phyloP scores from a whole-genome alignment of 176 grass and related monocot genomes.

The Hyparrhenia diplandra region DNA sequence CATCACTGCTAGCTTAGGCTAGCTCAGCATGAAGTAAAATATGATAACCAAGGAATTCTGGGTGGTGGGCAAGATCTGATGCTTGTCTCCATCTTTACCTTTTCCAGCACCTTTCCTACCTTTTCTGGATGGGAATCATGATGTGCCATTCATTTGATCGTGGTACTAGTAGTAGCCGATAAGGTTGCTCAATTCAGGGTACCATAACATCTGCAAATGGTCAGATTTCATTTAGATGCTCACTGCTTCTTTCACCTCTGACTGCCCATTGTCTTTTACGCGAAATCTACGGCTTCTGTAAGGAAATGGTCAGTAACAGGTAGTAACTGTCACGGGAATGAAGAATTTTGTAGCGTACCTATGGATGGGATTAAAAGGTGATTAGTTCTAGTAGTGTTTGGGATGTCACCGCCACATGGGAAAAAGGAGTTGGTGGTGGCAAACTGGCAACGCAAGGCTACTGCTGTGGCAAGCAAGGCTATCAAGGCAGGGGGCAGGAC shows the following conservation, averaged over 20 bases:
- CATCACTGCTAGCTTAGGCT: constrained; percentile 15
- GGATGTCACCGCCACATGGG: constrained; percentile 4
- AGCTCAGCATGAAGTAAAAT: constrained; percentile 16
- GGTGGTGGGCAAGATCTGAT: constrained; percentile 40
- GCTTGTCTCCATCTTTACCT: constrained; percentile 34
- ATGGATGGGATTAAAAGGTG: neutral
- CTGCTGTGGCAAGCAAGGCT: constrained; percentile 1
- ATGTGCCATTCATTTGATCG: constrained; percentile 22
- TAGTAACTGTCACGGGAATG: neutral
- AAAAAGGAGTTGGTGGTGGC: constrained; percentile 9
- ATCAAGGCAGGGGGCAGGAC: neutral
- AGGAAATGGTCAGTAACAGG: constrained; percentile 17
- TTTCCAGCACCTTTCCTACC: constrained; percentile 15
- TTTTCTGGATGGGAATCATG: constrained; percentile 29
- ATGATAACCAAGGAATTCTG: neutral
- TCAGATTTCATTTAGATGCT: constrained; percentile 17
- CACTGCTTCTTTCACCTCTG: neutral
- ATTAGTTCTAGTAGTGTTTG: constrained; percentile 13
- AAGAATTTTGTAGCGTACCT: constrained; percentile 2
- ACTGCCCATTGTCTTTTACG: neutral
- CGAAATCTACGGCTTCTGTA: neutral
- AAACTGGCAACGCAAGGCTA: neutral
- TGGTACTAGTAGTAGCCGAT: neutral
- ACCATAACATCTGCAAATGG: constrained; percentile 1
- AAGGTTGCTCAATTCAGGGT: constrained; percentile 13